Evolutionary conservation across 306 rosid genomes (phyloP).

Genomic region (Dryas drummondii): DNA sequence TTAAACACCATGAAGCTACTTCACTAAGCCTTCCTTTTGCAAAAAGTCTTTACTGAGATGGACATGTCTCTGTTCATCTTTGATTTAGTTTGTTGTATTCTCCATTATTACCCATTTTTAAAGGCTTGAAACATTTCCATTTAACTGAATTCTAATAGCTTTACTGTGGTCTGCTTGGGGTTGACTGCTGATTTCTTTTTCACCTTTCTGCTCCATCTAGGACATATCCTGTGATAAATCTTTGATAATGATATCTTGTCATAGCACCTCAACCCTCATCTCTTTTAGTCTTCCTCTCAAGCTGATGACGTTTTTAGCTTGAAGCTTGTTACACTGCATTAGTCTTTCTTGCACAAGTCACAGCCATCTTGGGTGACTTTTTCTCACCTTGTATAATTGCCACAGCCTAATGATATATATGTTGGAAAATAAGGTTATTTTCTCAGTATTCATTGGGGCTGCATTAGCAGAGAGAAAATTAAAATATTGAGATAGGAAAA

Average conservation of each 20-base stretch:
- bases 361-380: conserved; percentile 4
- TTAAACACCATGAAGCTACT: conserved; percentile 13
- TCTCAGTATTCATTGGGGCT: background rate
- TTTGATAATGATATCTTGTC: background rate
- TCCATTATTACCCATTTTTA: conserved; percentile 7
- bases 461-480: background rate
- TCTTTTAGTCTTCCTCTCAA: background rate
- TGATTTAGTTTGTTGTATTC: conserved; percentile 14
- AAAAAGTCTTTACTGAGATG: background rate
- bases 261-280: background rate
- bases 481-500: background rate
- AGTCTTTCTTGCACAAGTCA: background rate
- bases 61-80: conserved; percentile 5
- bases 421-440: background rate
- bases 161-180: conserved; percentile 4
- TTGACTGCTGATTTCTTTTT: conserved; percentile 1
- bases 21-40: conserved; percentile 7
- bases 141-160: background rate
- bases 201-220: conserved; percentile 3
- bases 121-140: conserved; percentile 1
- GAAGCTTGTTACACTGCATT: background rate
- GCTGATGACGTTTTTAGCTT: background rate
- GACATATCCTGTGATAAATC: too few species aligned
- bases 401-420: background rate
- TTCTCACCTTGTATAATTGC: background rate